Evolutionary conservation across 1,139 yeast species (phyloP).

Genomic region (Saccharomyces hybrid): DNA sequence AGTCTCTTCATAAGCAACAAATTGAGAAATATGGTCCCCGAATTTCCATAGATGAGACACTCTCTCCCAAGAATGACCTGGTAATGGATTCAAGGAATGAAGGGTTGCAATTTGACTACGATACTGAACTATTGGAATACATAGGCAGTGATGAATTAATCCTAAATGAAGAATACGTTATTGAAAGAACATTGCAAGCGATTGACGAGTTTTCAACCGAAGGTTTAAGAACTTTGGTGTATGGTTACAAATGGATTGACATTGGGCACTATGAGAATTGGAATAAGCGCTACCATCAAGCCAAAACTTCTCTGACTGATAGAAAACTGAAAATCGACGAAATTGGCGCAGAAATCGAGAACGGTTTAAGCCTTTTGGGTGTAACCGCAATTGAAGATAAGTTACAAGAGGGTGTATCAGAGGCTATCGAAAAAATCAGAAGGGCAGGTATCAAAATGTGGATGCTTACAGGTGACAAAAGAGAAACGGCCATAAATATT

Average conservation of each 20-base stretch:
- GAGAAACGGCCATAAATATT: conserved; percentile 95
- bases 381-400: conserved; percentile 98
- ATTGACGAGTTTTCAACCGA: conserved; percentile 92
- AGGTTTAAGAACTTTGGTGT: conserved; percentile 83
- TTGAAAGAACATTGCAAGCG: conserved; percentile 82
- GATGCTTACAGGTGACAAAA: conserved; percentile 97
- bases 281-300: conserved; percentile 60
- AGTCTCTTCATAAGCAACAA: conserved; percentile 59
- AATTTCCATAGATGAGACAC: conserved; percentile 6
- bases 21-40: conserved; percentile 42
- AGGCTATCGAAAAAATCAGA: conserved; percentile 82
- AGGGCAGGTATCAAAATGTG: conserved; percentile 92
- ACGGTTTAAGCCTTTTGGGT: conserved; percentile 60
- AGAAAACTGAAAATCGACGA: conserved; percentile 61
- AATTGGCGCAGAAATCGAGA: conserved; percentile 68
- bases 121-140: conserved; percentile 17
- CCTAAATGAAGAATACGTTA: conserved; percentile 65
- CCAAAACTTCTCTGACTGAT: conserved; percentile 66
- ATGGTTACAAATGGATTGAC: conserved; percentile 69
- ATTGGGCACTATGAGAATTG: conserved; percentile 54
- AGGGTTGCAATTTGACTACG: conserved; percentile 5
- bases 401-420: conserved; percentile 91
- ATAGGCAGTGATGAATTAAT: conserved; percentile 59
- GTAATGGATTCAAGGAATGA: conserved; percentile 6
- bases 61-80: not conserved